Evolutionary conservation across 306 rosid genomes (phyloP), one percentile per base, ranked within the genome.

Genomic region (Hippophae tibetana): DNA sequence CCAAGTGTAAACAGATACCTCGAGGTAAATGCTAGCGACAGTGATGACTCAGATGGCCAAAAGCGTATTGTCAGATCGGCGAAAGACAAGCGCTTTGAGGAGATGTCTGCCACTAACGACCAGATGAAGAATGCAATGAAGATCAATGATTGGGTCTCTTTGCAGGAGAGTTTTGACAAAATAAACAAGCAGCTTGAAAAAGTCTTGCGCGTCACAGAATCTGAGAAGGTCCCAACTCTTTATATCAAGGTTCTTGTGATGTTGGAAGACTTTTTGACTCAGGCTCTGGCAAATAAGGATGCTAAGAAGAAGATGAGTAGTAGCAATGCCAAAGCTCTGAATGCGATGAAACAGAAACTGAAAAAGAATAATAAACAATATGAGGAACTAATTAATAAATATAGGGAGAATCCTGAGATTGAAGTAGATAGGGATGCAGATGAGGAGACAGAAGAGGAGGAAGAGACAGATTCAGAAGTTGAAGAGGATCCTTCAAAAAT

Each of bases 81-180:
- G 0, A 89, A 89, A 64, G 99, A 86, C 59, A 93, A 93, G 80
- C 82, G 99, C 0, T 89, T 86, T 2, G 95, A 93, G 69, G 97
- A 93, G 69, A 73, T 89, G 85, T 76, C 83, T 23, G 79, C 94
- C 2, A 84, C 99, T 0, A 93, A 84, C 2, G 95, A 89, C 40
- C 99, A 93, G 73, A 86, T 93, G 94, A 89, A 84, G 77, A 93
- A 93, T 79, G 99, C 97, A 0, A 89, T 86, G 82, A 93, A 93
- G 64, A 93, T 93, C 42, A 93, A 93, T 54, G 99, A 93, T 40
- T 93, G 99, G 97, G 99, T 93, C 10, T 84, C 94, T 78, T 72
- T 93, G 76, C 99, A 88, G 47, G 99, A 93, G 85, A 82, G 85
- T 58, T 93, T 93, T 66, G 97, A 88, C 67, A 86, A 89, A 78